phyloP scores from a whole-genome alignment of 2,329 filamentous ascomycete genomes.

The Colletotrichum incanum region DNA sequence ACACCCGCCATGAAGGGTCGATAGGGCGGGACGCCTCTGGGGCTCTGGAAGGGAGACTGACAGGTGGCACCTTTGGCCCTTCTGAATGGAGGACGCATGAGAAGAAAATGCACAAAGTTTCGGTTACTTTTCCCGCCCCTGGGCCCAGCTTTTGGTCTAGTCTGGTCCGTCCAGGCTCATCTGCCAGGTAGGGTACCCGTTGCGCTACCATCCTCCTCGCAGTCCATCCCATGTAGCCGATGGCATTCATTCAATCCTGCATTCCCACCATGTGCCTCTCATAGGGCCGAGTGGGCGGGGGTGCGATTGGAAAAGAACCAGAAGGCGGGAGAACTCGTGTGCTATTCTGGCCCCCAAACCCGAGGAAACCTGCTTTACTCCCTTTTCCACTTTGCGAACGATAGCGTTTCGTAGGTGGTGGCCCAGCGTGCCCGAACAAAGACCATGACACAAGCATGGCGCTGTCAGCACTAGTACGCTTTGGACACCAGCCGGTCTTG shows the following conservation, averaged over 20 bases:
- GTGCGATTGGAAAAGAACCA: not conserved
- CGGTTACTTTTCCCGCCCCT: not conserved
- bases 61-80: not conserved
- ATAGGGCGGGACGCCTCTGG: not conserved
- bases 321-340: not conserved
- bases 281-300: not conserved
- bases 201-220: not conserved
- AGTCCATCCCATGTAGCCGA: not conserved
- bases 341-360: conserved; percentile 1
- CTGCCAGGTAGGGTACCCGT: not conserved
- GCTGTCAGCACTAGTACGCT: conserved; percentile 38
- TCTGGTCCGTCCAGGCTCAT: not conserved
- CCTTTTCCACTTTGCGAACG: not conserved
- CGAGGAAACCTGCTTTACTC: not conserved
- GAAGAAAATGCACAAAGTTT: not conserved
- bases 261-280: not conserved
- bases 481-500: conserved; percentile 23
- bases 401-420: not conserved
- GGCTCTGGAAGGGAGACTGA: not conserved
- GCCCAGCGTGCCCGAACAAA: not conserved
- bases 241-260: not conserved
- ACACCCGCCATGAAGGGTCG: not conserved
- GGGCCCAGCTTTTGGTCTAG: not conserved
- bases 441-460: conserved; percentile 7
- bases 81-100: not conserved